Evolutionary conservation across 352 stramenopile species (phyloP).

Genomic region (Detonula confervacea): DNA sequence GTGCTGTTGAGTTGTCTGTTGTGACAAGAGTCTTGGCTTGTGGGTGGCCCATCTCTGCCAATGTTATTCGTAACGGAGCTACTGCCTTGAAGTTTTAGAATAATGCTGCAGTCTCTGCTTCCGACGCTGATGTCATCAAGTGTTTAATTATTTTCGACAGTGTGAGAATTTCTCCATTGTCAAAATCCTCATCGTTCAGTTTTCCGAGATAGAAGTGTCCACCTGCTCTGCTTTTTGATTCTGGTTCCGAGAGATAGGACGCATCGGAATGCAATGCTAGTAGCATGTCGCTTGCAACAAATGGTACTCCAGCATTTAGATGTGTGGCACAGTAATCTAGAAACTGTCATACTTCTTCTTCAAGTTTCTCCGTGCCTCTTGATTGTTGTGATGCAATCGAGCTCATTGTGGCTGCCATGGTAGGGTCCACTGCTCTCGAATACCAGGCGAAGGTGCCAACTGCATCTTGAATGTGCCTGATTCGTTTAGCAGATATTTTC

Average conservation of each 20-base stretch:
- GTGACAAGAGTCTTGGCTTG: not conserved
- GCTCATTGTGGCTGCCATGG: slow-evolving; percentile 8
- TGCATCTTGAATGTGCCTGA: slow-evolving; percentile 32
- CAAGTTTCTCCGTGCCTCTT: slow-evolving; percentile 23
- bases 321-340: slow-evolving; percentile 49
- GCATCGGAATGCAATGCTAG: slow-evolving; percentile 36
- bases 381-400: slow-evolving; percentile 25
- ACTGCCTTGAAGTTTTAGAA: not conserved
- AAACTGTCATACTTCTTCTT: slow-evolving; percentile 12
- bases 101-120: slow-evolving; percentile 3
- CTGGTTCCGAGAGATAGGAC: slow-evolving; percentile 34
- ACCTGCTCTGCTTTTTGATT: slow-evolving; percentile 14
- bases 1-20: not conserved
- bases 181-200: not conserved
- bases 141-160: slow-evolving; percentile 8
- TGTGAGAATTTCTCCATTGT: not conserved
- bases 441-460: slow-evolving; percentile 42
- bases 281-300: slow-evolving; percentile 46
- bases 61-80: not conserved
- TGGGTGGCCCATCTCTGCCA: slow-evolving; percentile 1
- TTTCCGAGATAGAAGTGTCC: slow-evolving; percentile 25
- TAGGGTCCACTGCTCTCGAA: slow-evolving; percentile 19
- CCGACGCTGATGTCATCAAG: not conserved
- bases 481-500: not conserved
- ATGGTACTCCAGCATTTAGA: slow-evolving; percentile 39